phyloP scores from a whole-genome alignment of 2,329 filamentous ascomycete species.

The Neonectria coccinea region DNA sequence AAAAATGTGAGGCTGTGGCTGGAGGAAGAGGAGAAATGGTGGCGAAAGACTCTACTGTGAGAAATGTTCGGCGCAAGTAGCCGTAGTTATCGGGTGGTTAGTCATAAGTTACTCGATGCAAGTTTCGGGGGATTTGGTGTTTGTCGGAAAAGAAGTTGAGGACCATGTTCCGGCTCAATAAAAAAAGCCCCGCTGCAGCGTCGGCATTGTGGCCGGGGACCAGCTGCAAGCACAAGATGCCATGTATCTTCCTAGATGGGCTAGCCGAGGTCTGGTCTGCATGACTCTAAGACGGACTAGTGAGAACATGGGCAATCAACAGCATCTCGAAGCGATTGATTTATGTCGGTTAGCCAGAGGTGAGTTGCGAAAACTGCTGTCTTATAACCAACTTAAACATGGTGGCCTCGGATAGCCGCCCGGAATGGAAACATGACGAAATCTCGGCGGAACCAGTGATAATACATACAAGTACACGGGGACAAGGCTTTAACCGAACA shows the following conservation, averaged over 20 bases:
- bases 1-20: conserved; percentile 55
- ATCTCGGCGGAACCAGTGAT: background rate
- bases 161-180: background rate
- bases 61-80: background rate
- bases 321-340: background rate
- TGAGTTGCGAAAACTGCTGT: background rate
- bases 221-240: background rate
- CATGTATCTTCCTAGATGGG: conserved; percentile 1
- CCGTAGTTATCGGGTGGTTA: too few species aligned
- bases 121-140: background rate
- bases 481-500: background rate
- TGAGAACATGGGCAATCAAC: conserved; percentile 1
- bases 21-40: conserved; percentile 61
- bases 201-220: background rate
- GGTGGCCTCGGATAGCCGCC: background rate
- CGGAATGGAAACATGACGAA: background rate
- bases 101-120: too few species aligned
- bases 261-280: background rate
- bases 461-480: background rate
- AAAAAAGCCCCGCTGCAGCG: background rate
- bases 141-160: background rate
- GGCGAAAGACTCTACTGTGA: conserved; percentile 55
- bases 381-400: background rate
- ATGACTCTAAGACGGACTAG: background rate
- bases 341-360: background rate